Evolutionary conservation across 768 basidiomycete species (phyloP), one percentile per base, ranked within the genome.

Genomic region (Dioszegia crocea): DNA sequence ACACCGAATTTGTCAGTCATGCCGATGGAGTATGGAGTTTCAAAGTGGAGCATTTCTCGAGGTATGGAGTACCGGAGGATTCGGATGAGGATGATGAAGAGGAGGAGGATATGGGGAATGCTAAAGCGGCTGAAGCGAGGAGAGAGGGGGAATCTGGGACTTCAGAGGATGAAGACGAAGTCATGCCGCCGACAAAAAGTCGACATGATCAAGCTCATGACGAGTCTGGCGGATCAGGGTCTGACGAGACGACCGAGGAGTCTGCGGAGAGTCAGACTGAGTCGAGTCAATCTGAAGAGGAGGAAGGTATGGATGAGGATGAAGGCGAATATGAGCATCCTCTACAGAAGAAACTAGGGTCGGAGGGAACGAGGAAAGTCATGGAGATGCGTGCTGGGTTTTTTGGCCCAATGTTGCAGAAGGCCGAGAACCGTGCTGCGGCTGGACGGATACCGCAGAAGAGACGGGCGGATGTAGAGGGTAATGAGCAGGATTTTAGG

Each of bases 21-120:
- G 80, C 80, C 66, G 84, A 85, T 67, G 96, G 96, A 51, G 86
- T 83, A 77, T 97, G 94, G 94, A 87, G 85, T 49, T 98, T 99
- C 79, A 85, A 82, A 29, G 96, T 98, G 62, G 86, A 91, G 73
- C 91, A 94, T 79, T 99, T 97, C 81, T 77, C 75, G 33, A 57
- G 63, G 39, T 78, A 77, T 49, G 77, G 19, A 55, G 55, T 26
- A 66, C 49, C 57, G 6, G 73, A 73, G 45, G 66, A 66, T n/a
- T 62, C 67, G 24, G 68, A 71, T 26, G 70, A 66, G 43, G 70
- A 53, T 0, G 59, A 56, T 12, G 33, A 33, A 6, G 70, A 71
- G 23, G 70, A 66, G 43, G 70, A 49, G 0, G 59, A 56, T 12
- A 33, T 12, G 26, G 48, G 43, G 17, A 38, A 58, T 45, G 47